Evolutionary conservation across 352 stramenopile species (phyloP), one percentile per base, ranked within the genome.

Genomic region (Globisporangium heterothallicum): DNA sequence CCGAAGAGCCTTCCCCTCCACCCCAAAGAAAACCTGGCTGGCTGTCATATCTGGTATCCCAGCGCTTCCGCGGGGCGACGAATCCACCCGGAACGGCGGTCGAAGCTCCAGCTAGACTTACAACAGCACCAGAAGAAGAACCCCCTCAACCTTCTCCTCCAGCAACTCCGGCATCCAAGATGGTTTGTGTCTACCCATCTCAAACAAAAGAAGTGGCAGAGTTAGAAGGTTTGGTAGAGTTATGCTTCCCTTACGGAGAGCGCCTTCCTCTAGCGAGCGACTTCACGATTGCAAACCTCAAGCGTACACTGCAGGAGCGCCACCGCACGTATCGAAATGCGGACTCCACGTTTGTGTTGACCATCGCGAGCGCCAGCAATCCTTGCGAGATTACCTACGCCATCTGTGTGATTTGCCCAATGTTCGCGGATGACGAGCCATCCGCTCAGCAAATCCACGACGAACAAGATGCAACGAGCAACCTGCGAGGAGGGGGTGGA

Each of bases 211-310:
- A 75, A 42, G 68, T 86, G 0, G 61, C 67, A 13, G 74, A 86
- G 19, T 61, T 86, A 12, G 78, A 89, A 59, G 74, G 74, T 45
- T 60, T 88, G 5, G 30, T 84, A 1, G 76, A 90, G 57, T 72
- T 92, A 46, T 92, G 78, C 47, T 92, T 92, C 53, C 81, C 81
- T 1, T 84, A 86, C 57, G 70, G 74, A 5, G 72, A 85, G 0
- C 59, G 71, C 13, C 51, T 66, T 9, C 65, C 67, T 10, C 51
- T 50, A 14, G 36, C 70, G 12, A 78, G 61, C 9, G 76, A 87
- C 49, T 90, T 84, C 42, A 85, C 72, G 0, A 48, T 86, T 7
- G 26, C 60, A 10, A 66, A 81, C 14, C 66, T 87, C 18, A 76
- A 68, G 18, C 72, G 71, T 21, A 78, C 74, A 7, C 44, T 92